Evolutionary conservation across 2,329 filamentous ascomycete genomes (phyloP).

Genomic region (Aspergillus viridinutans): DNA sequence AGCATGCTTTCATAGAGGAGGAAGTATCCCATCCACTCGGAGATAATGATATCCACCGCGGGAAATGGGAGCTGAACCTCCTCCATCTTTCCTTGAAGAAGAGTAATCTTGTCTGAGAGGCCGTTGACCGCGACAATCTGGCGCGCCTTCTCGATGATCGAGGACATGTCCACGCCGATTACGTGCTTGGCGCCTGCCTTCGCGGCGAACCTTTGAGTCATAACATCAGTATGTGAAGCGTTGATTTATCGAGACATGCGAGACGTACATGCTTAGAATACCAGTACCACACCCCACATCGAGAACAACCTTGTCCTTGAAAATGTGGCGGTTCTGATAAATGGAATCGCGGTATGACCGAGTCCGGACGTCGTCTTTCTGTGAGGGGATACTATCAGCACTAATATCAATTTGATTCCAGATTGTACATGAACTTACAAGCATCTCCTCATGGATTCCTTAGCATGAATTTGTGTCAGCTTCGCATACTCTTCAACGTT

Average conservation of each 20-base stretch:
- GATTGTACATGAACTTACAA: constrained; percentile 59
- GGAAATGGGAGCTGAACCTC: constrained; percentile 89
- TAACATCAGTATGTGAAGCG: constrained; percentile 13
- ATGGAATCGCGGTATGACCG: constrained; percentile 96
- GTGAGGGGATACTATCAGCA: constrained; percentile 12
- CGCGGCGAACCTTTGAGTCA: constrained; percentile 75
- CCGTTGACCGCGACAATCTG: constrained; percentile 93
- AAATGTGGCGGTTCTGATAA: constrained; percentile 91
- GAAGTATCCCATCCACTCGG: constrained; percentile 99
- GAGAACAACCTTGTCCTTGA: constrained; percentile 89
- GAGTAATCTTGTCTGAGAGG: constrained; percentile 90
- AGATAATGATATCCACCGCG: constrained; percentile 99
- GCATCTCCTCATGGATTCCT: constrained; percentile 98
- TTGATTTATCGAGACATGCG: neutral
- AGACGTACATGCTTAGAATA: constrained; percentile 88
- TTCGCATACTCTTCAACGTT: constrained; percentile 13
- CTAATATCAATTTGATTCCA: neutral
- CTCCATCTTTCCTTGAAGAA: constrained; percentile 99
- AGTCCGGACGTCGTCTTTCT: constrained; percentile 99
- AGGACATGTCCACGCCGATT: constrained; percentile 98
- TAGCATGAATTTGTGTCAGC: constrained; percentile 30
- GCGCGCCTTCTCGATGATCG: constrained; percentile 96
- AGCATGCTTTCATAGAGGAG: constrained; percentile 98
- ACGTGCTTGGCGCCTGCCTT: constrained; percentile 97
- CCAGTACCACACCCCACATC: constrained; percentile 97